Conservation (phyloP, 2,329 filamentous ascomycete species). For the Aspergillus fructus region DNA sequence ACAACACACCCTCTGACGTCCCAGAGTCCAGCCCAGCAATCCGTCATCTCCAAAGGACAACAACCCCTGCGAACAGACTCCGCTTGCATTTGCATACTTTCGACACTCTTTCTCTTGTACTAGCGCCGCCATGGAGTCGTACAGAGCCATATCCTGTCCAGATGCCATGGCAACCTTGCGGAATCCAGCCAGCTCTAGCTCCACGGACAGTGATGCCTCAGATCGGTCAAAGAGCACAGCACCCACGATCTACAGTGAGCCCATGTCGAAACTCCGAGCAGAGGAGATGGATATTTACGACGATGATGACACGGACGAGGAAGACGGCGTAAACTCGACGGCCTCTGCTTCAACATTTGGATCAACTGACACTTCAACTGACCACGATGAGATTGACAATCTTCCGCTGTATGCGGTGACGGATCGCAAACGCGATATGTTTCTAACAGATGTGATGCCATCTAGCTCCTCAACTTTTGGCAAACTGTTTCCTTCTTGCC, state of each 20-base stretch:
- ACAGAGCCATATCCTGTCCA: constrained; percentile 25
- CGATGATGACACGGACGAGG: not conserved
- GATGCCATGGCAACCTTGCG: constrained; percentile 15
- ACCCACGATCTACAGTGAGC: constrained; percentile 38
- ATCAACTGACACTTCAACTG: constrained; percentile 66
- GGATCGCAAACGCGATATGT: constrained; percentile 55
- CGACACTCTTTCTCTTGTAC: constrained; percentile 1
- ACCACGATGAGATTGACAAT: constrained; percentile 57
- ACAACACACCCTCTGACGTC: not conserved
- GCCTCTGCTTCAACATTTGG: constrained; percentile 77
- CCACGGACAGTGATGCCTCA: constrained; percentile 38
- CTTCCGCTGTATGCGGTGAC: constrained; percentile 53
- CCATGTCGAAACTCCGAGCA: constrained; percentile 24
- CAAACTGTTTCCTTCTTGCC: constrained; percentile 79
- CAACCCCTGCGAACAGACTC: not conserved
- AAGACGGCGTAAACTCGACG: constrained; percentile 28
- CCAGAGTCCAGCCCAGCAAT: not conserved
- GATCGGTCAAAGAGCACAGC: constrained; percentile 41
- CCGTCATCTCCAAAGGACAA: not conserved
- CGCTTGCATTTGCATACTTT: constrained; percentile 3
- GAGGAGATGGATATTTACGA: constrained; percentile 19
- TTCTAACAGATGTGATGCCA: constrained; percentile 66
- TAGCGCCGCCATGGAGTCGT: constrained; percentile 29
- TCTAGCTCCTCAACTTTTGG: constrained; percentile 81
- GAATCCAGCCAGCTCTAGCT: constrained; percentile 35